phyloP scores from a whole-genome alignment of 2,329 filamentous ascomycete species.

The Salinomyces thailandicus region DNA sequence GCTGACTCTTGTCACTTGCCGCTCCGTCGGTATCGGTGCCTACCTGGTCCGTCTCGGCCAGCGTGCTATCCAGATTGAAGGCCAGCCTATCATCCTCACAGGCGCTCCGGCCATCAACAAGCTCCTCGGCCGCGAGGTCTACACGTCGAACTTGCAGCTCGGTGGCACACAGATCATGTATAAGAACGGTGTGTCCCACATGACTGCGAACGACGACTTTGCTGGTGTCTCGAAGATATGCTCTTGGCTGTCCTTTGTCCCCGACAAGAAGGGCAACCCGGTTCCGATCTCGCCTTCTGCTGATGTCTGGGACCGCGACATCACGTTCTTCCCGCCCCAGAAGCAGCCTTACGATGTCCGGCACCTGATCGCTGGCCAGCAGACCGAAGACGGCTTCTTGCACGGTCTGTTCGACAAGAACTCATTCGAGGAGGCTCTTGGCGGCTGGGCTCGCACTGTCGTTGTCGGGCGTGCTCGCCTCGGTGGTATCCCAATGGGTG shows the following conservation, averaged over 20 bases:
- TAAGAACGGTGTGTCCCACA: constrained; percentile 97
- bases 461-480: constrained; percentile 93
- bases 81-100: constrained; percentile 96
- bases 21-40: constrained; percentile 97
- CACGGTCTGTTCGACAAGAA: constrained; percentile 90
- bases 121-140: constrained; percentile 91
- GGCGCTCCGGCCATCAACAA: constrained; percentile 98
- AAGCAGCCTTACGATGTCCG: constrained; percentile 87
- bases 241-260: constrained; percentile 94
- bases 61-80: constrained; percentile 96
- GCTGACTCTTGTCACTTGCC: constrained; percentile 91
- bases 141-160: constrained; percentile 97
- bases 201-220: constrained; percentile 96
- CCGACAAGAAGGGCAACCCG: constrained; percentile 85
- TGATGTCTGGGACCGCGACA: constrained; percentile 87
- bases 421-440: constrained; percentile 93
- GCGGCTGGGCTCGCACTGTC: constrained; percentile 93
- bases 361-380: constrained; percentile 82
- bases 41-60: constrained; percentile 97
- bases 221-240: constrained; percentile 96
- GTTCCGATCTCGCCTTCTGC: constrained; percentile 81
- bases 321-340: constrained; percentile 68
- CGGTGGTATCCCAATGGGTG: constrained; percentile 94
- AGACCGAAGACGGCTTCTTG: constrained; percentile 76
- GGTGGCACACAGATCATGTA: constrained; percentile 99